Evolutionary conservation across 2,329 filamentous ascomycete species (phyloP).

Genomic region (Colletotrichum sp.): DNA sequence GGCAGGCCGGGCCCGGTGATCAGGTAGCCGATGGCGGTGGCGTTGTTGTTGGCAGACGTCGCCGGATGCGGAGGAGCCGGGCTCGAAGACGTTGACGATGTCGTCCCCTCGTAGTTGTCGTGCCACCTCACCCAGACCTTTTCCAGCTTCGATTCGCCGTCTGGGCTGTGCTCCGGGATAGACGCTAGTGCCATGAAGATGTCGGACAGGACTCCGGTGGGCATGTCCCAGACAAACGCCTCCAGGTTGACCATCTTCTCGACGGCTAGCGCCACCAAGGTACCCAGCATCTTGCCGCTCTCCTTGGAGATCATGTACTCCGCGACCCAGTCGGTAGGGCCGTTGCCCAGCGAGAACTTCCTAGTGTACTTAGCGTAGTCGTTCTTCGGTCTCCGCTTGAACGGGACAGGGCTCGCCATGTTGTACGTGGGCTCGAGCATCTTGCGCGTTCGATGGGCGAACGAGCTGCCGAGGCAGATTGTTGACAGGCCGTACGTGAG

Average conservation of each 20-base stretch:
- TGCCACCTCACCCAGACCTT: slow-evolving; percentile 85
- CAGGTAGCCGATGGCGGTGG: slow-evolving; percentile 48
- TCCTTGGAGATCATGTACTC: slow-evolving; percentile 86
- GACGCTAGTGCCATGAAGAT: slow-evolving; percentile 82
- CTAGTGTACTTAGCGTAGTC: slow-evolving; percentile 80
- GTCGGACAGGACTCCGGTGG: slow-evolving; percentile 80
- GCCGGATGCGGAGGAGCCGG: slow-evolving; percentile 26
- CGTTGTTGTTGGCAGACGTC: slow-evolving; percentile 38
- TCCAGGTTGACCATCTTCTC: slow-evolving; percentile 83
- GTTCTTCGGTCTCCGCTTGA: slow-evolving; percentile 45
- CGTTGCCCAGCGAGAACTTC: slow-evolving; percentile 87
- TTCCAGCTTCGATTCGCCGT: slow-evolving; percentile 69
- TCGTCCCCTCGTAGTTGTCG: slow-evolving; percentile 65
- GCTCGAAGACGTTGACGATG: slow-evolving; percentile 35
- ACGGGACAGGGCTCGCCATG: slow-evolving; percentile 17
- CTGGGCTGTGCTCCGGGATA: slow-evolving; percentile 64
- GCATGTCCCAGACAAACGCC: slow-evolving; percentile 89
- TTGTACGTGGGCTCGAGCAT: slow-evolving; percentile 29
- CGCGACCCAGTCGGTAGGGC: slow-evolving; percentile 77
- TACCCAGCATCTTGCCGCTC: slow-evolving; percentile 88
- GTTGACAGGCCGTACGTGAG: slow-evolving; percentile 84
- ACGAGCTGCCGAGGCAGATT: slow-evolving; percentile 69
- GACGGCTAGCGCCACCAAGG: slow-evolving; percentile 79
- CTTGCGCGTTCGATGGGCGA: slow-evolving; percentile 43
- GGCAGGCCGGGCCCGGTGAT: slow-evolving; percentile 31